Evolutionary conservation across 148 eudicot species (phyloP), one percentile per base, ranked within the genome.

Genomic region (Camellia sinensis): DNA sequence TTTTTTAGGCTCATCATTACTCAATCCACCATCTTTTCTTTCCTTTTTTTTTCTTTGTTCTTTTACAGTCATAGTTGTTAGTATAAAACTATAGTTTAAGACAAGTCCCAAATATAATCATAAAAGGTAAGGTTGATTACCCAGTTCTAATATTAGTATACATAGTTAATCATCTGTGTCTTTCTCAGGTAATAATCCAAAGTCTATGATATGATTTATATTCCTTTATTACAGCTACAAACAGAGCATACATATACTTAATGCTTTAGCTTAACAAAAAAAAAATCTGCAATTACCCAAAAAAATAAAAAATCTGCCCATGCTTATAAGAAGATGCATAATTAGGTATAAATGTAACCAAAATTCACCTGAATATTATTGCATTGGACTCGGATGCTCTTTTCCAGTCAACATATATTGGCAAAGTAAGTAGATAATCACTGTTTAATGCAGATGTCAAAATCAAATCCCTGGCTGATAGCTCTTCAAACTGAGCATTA

Each of bases 401-500:
- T 87, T 92, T 93, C 98, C 98, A 95, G 85, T 95, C 98, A 82
- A 95, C 92, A 86, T 90, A 89, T 83, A 95, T 84, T 43, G 98
- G 98, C 86, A 95, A 85, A 37, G 93, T 95, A 62, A 95, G 94
- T 50, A 95, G 93, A 84, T 93, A 95, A 86, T 95, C 98, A 65
- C 88, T 90, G 81, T 95, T 95, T 63, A 95, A 83, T 22, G 97
- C 89, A 66, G 98, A 92, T 22, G 98, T 92, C 86, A 95, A 80
- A 88, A 84, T 83, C 86, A 95, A 85, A 86, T 95, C 98, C 77
- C 94, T 87, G 46, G 89, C 92, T 64, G 98, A 95, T 59, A 95
- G 84, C 87, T 95, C 97, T 87, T 95, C 97, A 89, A 95, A 95
- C 80, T 88, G 97, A 44, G 98, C 98, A 87, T 89, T 84, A 50